Evolutionary conservation across 1,284 basidiomycete species (phyloP), one percentile per base, ranked within the genome.

Genomic region (Sanghuangporus sanghuang): DNA sequence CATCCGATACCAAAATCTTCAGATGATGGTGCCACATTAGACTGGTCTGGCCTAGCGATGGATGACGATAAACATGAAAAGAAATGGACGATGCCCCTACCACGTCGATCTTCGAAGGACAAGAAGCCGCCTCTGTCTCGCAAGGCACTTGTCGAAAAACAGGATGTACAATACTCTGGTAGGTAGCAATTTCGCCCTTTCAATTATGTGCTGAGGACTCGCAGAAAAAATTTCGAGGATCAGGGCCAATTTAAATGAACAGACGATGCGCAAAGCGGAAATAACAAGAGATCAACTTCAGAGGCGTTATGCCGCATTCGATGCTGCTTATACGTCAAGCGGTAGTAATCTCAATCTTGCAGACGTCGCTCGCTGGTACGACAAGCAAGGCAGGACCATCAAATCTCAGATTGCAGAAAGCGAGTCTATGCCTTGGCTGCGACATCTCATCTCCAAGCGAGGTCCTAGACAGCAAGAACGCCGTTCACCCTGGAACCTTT

Each of bases 351-450:
- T 85, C 53, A 85, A 82, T 67, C 75, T 84, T 11, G 72, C 77
- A 9, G 76, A 79, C 50, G 78, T 85, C 23, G 78, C 78, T 48
- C 81, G 80, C 42, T 91, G 89, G 89, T 83, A 84, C 66, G 72
- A 75, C 36, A 71, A 74, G 36, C 81, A 85, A 64, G 79, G 81
- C 36, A 68, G 73, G 5, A 69, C 76, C 18, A 72, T 81, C 11
- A 82, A 77, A 64, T 70, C 75, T 11, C 77, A 81, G 39, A 70
- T 91, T 23, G 84, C 85, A 63, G 80, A 79, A 59, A 78, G 80
- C 1, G 89, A 91, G 69, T 87, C 88, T 12, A 76, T 87, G 59
- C 84, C 85, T 5, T 91, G 87, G 89, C 72, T 89, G 35, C 87
- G 84, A 68, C 85, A 90, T 70, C 75, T 82, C 14, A 69, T 83